phyloP scores from a whole-genome alignment of 2,329 filamentous ascomycete genomes.

The Phyllosticta citribraziliensis region DNA sequence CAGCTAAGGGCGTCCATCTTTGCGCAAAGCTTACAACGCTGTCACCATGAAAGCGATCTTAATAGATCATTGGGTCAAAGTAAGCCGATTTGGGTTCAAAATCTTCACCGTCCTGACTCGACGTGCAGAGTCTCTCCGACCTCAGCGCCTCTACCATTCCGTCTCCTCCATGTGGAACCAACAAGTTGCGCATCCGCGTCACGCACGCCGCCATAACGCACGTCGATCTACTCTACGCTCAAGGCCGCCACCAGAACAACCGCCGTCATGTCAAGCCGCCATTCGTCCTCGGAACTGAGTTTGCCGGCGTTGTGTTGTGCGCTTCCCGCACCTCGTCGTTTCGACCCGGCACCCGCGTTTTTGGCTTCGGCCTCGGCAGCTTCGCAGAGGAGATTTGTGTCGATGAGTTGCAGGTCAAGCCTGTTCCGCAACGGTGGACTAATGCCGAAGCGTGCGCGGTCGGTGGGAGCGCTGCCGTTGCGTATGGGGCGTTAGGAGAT shows the following conservation, averaged over 20 bases:
- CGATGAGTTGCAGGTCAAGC: slow-evolving; percentile 29
- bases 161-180: slow-evolving; percentile 24
- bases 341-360: slow-evolving; percentile 42
- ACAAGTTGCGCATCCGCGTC: slow-evolving; percentile 37
- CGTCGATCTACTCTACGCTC: slow-evolving; percentile 50
- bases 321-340: slow-evolving; percentile 29
- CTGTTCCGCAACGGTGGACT: slow-evolving; percentile 37
- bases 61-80: background rate
- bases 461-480: slow-evolving; percentile 44
- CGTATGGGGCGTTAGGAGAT: slow-evolving; percentile 40
- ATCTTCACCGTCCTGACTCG: background rate
- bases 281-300: slow-evolving; percentile 52
- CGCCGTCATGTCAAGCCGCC: slow-evolving; percentile 45
- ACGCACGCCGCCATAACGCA: slow-evolving; percentile 50
- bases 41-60: background rate
- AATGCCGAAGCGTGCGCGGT: slow-evolving; percentile 44
- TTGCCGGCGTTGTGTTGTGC: slow-evolving; percentile 43
- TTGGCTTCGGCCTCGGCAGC: slow-evolving; percentile 42
- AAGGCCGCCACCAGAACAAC: slow-evolving; percentile 53
- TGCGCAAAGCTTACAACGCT: background rate
- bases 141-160: background rate
- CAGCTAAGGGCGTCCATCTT: background rate
- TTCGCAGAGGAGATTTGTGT: slow-evolving; percentile 45
- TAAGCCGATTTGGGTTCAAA: background rate
- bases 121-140: background rate